Conservation (phyloP, 306 rosid species). For the Lagenaria siceraria region DNA sequence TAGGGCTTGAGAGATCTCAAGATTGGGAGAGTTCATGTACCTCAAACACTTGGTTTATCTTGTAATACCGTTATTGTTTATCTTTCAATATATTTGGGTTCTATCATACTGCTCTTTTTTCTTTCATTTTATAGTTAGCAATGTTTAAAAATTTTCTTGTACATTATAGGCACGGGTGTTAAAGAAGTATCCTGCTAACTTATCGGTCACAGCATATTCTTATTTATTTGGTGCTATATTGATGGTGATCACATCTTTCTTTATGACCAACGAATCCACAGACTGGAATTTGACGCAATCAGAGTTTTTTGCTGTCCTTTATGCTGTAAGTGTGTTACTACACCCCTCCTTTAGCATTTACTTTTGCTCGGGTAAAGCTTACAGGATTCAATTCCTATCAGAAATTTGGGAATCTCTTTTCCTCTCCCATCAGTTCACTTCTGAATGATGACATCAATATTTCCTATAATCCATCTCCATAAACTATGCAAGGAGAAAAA, state of each 20-base stretch:
- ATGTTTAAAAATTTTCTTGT: conserved; percentile 2
- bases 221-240: conserved; percentile 57
- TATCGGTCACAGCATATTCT: conserved; percentile 77
- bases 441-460: background rate
- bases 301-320: conserved; percentile 66
- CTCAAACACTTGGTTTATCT: too few relatives aligned
- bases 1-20: too few relatives aligned
- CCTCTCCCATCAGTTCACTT: background rate
- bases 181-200: conserved; percentile 61
- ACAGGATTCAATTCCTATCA: background rate
- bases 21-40: too few relatives aligned
- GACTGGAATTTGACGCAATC: conserved; percentile 65
- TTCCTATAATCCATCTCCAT: background rate
- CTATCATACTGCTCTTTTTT: too few relatives aligned
- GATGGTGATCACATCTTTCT: conserved; percentile 56
- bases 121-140: background rate
- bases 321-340: conserved; percentile 34
- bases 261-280: conserved; percentile 41
- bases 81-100: too few relatives aligned
- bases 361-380: background rate
- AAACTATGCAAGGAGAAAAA: background rate
- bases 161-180: conserved; percentile 74
- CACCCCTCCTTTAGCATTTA: background rate
- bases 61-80: too few relatives aligned
- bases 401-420: background rate